Conservation (phyloP, 805 yeast genomes). For the Millerozyma acaciae region DNA sequence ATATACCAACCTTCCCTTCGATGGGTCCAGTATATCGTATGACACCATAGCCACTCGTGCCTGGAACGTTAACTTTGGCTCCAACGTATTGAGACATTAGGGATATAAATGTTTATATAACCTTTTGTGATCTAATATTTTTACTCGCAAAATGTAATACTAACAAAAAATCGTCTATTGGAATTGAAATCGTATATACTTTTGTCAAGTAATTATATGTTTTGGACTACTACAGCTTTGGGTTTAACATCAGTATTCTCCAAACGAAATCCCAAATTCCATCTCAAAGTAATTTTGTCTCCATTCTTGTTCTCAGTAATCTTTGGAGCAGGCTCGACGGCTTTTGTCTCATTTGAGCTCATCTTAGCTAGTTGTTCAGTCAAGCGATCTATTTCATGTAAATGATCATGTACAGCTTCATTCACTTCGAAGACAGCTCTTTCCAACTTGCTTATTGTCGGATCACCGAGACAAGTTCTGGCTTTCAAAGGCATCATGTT, state of each 20-base stretch:
- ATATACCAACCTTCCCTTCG: constrained; percentile 64
- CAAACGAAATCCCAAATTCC: background rate
- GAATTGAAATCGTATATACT: background rate
- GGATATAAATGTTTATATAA: too few species aligned
- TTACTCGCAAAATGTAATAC: too few species aligned
- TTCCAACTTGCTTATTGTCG: constrained; percentile 21
- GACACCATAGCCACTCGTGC: constrained; percentile 62
- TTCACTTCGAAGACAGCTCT: constrained; percentile 26
- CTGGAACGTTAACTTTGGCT: constrained; percentile 51
- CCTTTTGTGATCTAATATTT: background rate
- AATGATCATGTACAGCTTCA: constrained; percentile 14
- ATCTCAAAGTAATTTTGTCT: background rate
- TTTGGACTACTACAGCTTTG: background rate
- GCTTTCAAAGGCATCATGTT: constrained; percentile 34
- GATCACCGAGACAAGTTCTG: too few species aligned
- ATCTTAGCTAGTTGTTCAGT: background rate
- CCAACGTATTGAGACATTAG: constrained; percentile 33
- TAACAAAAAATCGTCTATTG: too few species aligned
- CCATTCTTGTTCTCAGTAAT: background rate
- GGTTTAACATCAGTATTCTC: background rate
- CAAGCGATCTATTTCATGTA: constrained; percentile 3
- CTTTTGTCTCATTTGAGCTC: background rate
- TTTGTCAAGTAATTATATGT: background rate
- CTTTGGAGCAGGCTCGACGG: background rate
- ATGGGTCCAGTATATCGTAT: constrained; percentile 71